Evolutionary conservation across 2,329 filamentous ascomycete genomes (phyloP), one percentile per base, ranked within the genome.

Genomic region (Fusarium redolens): DNA sequence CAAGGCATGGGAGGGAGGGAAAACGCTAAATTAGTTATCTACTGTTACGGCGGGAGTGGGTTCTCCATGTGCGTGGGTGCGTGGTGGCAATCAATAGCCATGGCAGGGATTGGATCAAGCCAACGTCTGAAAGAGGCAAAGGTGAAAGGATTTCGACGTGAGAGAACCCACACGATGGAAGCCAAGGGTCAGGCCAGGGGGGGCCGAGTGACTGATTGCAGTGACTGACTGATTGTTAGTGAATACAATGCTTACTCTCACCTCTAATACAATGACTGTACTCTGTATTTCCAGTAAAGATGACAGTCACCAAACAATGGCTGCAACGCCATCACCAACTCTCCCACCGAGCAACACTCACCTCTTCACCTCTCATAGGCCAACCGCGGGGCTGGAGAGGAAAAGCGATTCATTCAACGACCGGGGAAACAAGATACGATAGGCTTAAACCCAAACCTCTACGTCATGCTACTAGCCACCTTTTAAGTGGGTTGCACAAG

Each of bases 51-150:
- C 30, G 28, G 22, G 38, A 61, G 65, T 69, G 59, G 59, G 33
- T 28, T 43, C 15, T 33, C 55, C 22, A 43, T 56, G 51, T 55
- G 51, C 52, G 37, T 40, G 50, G 33, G 33, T 61, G 41, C 25
- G 65, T 71, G 64, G 63, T 61, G 65, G 74, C 69, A 70, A 69
- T 54, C 56, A 40, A 30, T 18, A 61, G 31, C 43, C 57, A 61
- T 45, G 47, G 13, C 57, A 61, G 54, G 63, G 62, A 55, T 60
- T 51, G 52, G 50, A 40, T 37, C 64, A 70, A 68, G 55, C 52
- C 37, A 61, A 7, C 15, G 44, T 28, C 65, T 51, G 35, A 71
- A 72, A 55, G 56, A 28, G 50, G 65, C 59, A 43, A 65, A 69
- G 56, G 33, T 47, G 48, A 25, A 43, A 58, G 35, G 43, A 58